Base-by-base conservation (phyloP, 257 asterid genomes). In the Eustoma russellianum region DNA sequence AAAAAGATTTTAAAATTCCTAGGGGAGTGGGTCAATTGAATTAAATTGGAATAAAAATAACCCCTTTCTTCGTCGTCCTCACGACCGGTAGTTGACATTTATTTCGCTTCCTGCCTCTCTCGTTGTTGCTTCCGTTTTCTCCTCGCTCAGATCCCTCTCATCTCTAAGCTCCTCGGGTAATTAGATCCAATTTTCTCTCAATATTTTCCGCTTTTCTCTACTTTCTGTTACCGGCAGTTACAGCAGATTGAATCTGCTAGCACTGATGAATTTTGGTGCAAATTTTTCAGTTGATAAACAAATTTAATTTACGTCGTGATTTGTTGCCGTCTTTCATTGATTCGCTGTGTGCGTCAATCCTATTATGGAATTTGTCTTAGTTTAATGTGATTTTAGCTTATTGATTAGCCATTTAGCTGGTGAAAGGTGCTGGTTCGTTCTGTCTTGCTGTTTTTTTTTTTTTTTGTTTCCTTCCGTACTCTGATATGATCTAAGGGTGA, bases 401-500 rank as follows among this genome's bases (percentile, higher is more conserved):
- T 51, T 3, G 17, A 12, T 45, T 43, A 28, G 33, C 17, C 35
- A 43, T 2, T 53, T 41, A 35, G 38, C 13, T 35, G 41, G 30
- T 24, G 30, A 24, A 24, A 24, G 9, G 13, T 49, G 38, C 33
- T 50, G 56, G 15, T 55, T 17, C 50, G 18, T 17, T 54, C 50
- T 55, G 41, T 12, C 15, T 50, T 28, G 50, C 33, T 34, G 44
- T 34, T 28, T 59, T 33, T 43, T 41, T 6, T 17, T 33, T 33
- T 9, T n/a, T 44, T 16, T 16, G 43, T 15, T 15, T 41, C 48
- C 48, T 24, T n/a, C 35, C 51, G 18, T 47, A 4, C 51, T 46
- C 17, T n/a, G 51, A n/a, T 17, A 59, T 44, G 78, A 73, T 60
- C 68, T 60, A 59, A 24, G 34, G 50, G 59, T 60, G 12, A 16